These are phyloP conservation scores for Hemisphaericaspora subhashii DNA, from an alignment of 1,139 yeast species.

Conservation along the genomic window DNA sequence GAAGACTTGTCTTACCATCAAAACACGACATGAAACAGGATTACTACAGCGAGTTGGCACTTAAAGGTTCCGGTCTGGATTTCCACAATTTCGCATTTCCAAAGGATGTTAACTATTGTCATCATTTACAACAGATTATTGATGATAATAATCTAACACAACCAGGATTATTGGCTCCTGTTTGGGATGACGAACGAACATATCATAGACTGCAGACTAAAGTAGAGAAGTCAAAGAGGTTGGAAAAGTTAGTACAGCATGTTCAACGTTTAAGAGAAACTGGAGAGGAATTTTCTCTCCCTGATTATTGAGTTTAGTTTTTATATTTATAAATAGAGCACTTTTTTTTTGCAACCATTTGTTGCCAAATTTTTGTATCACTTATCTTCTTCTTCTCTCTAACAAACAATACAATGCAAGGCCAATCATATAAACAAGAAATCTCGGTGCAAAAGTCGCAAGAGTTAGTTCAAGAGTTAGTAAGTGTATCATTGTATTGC, in stretches of 20 bases:
- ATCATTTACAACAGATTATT: constrained; percentile 23
- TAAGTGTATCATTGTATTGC: constrained; percentile 51
- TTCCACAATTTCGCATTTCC: constrained; percentile 33
- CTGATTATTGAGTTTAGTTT: not conserved
- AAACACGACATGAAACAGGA: constrained; percentile 28
- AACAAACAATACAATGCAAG: constrained; percentile 11
- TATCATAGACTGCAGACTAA: constrained; percentile 19
- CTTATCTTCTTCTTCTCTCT: not conserved
- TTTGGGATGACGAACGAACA: constrained; percentile 25
- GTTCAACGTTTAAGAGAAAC: constrained; percentile 20
- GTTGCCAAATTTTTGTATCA: not conserved
- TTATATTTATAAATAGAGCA: not conserved
- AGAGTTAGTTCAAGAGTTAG: constrained; percentile 41
- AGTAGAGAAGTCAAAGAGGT: constrained; percentile 21
- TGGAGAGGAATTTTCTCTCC: constrained; percentile 17
- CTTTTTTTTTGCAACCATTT: constrained; percentile 7
- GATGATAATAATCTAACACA: constrained; percentile 15
- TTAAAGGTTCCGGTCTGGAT: constrained; percentile 24
- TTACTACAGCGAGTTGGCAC: constrained; percentile 20
- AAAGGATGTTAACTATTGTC: constrained; percentile 31
- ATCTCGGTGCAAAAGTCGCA: constrained; percentile 34
- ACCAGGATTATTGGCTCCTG: constrained; percentile 26
- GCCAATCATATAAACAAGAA: constrained; percentile 17
- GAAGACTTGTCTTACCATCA: constrained; percentile 38
- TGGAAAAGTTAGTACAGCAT: constrained; percentile 19